A percentile compares a stretch with the other conserved stretches of the same genome.
Conservation (phyloP, 371 early-diverging fungal species). For the Actinomortierella ambigua region DNA sequence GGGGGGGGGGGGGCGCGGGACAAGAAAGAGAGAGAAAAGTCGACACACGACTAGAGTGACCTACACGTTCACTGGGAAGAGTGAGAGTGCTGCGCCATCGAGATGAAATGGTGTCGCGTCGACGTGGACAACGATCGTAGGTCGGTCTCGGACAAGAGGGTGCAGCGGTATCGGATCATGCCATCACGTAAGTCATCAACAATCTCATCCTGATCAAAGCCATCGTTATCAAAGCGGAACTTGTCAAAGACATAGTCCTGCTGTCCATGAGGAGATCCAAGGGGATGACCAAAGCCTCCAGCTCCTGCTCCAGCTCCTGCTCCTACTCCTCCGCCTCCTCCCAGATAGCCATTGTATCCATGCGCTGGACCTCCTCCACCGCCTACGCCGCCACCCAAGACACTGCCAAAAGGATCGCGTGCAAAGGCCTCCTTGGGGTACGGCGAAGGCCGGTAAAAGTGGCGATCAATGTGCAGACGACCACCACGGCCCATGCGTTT, state of each 20-base stretch:
- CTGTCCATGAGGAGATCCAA: no score
- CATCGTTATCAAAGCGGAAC: slow-evolving; percentile 54
- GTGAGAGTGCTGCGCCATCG: slow-evolving; percentile 21
- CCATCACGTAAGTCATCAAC: slow-evolving; percentile 55
- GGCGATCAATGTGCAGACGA: slow-evolving; percentile 61
- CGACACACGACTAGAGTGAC: no score
- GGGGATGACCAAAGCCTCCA: background rate
- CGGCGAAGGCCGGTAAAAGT: slow-evolving; percentile 5
- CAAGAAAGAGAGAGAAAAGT: no score
- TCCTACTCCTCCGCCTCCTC: no score
- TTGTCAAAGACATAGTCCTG: slow-evolving; percentile 36
- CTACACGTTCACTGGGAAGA: slow-evolving; percentile 38
- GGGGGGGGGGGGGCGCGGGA: no score
- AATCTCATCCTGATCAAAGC: slow-evolving; percentile 55
- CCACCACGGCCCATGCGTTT: slow-evolving; percentile 68
- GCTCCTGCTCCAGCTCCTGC: no score
- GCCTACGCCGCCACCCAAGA: no score
- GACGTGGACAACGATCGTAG: slow-evolving; percentile 53
- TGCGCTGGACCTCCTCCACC: no score
- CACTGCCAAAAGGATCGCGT: no score
- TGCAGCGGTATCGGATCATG: slow-evolving; percentile 53
- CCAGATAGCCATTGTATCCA: no score
- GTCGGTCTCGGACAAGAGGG: slow-evolving; percentile 54
- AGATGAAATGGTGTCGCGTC: slow-evolving; percentile 38
- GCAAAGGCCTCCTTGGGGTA: no score